Conservation (phyloP, 805 yeast species). For the Candida cerambycidarum region DNA sequence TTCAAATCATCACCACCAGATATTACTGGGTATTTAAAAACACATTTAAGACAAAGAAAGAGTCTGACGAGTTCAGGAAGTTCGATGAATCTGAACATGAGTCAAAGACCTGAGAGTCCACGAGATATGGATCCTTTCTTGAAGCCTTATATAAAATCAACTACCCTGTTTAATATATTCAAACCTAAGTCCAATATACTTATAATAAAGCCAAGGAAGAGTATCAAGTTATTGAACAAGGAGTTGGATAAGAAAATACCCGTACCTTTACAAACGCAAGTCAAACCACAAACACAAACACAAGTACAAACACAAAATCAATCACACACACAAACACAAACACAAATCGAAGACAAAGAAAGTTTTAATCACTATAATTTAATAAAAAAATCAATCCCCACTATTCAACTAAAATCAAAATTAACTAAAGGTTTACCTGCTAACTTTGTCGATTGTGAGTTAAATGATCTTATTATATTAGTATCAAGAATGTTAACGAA, state of each 20-base stretch:
- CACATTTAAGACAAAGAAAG: background rate
- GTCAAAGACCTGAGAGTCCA: background rate
- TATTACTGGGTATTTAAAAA: background rate
- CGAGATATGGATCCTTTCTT: constrained; percentile 12
- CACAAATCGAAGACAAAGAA: background rate
- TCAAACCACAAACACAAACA: background rate
- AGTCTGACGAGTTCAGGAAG: background rate
- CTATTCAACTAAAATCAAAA: background rate
- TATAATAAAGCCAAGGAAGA: background rate
- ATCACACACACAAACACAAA: background rate
- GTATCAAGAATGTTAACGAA: constrained; percentile 80
- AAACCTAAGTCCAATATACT: constrained; percentile 5
- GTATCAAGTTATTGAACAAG: background rate
- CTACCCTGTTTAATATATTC: constrained; percentile 1
- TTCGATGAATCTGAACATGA: background rate
- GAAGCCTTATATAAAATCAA: constrained; percentile 12
- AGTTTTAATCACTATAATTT: constrained; percentile 9
- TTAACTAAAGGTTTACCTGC: constrained; percentile 5
- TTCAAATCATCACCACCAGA: constrained; percentile 3
- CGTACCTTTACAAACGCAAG: background rate
- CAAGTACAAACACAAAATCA: background rate
- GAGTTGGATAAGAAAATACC: background rate
- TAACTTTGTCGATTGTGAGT: constrained; percentile 9
- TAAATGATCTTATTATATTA: constrained; percentile 66
- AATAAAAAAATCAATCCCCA: constrained; percentile 4